phyloP scores from a whole-genome alignment of 2,329 filamentous ascomycete genomes.

The Emmonsia crescens region DNA sequence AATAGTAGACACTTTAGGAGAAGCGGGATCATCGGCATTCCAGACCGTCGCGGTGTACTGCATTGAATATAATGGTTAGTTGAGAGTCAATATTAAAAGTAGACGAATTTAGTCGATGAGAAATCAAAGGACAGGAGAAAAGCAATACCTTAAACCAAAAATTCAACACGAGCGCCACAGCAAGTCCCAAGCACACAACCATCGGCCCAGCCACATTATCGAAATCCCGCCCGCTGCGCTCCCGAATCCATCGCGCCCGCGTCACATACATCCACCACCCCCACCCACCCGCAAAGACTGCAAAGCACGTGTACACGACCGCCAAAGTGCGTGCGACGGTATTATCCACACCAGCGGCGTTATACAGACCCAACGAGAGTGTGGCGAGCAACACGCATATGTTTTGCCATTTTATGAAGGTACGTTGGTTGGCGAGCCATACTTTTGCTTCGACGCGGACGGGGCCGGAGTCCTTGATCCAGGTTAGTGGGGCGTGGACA shows the following conservation, averaged over 20 bases:
- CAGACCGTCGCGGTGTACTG: constrained; percentile 23
- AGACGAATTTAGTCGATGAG: neutral
- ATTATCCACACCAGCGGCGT: constrained; percentile 67
- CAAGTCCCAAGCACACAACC: constrained; percentile 68
- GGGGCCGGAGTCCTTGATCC: constrained; percentile 91
- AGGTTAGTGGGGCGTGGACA: constrained; percentile 70
- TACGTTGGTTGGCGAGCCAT: constrained; percentile 96
- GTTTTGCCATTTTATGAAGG: constrained; percentile 98
- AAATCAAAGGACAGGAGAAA: neutral
- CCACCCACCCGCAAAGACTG: constrained; percentile 75
- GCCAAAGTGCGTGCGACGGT: constrained; percentile 66
- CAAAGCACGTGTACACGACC: constrained; percentile 71
- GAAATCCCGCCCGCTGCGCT: constrained; percentile 83
- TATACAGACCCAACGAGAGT: constrained; percentile 74
- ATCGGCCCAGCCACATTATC: constrained; percentile 80
- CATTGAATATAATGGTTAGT: constrained; percentile 10
- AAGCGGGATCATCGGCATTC: constrained; percentile 1
- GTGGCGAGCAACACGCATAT: constrained; percentile 79
- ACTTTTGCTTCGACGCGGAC: constrained; percentile 95
- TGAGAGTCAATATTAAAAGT: neutral
- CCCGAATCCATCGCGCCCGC: constrained; percentile 66
- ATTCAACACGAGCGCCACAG: constrained; percentile 70
- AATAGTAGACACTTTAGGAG: neutral
- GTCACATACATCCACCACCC: constrained; percentile 73
- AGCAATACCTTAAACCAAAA: constrained; percentile 62